Evolutionary conservation across 2,329 filamentous ascomycete species (phyloP), one percentile per base, ranked within the genome.

Genomic region (Scopulariopsis brevicaulis): DNA sequence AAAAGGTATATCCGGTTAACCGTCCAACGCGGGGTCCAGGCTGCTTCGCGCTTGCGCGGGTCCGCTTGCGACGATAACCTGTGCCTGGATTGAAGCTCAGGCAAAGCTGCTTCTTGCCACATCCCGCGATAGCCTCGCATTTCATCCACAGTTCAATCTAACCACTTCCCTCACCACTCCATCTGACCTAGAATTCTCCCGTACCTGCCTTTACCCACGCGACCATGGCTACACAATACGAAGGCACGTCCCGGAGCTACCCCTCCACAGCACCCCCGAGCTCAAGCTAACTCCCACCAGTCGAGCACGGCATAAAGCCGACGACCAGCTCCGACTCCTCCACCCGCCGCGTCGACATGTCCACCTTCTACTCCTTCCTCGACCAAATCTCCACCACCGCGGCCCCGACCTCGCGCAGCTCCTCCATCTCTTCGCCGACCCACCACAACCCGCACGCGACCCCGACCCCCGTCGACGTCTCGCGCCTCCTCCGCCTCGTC

Each of bases 321-420:
- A 53, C 53, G 34, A 48, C 58, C 15, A 35, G 56, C 15, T 24
- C 58, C 37, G 43, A 57, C 50, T 22, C 40, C 55, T 70, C 72
- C 59, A 71, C 72, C 54, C 81, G 83, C 48, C 79, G 80, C 65
- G 71, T 81, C 61, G 81, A 85, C 72, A 86, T 86, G 83, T 77
- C 81, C 56, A 80, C 78, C 61, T 86, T 85, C 72, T 78, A 72
- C 64, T 76, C 79, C 58, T 78, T 82, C 66, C 78, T 84, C 60
- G 71, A 78, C 68, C 76, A 78, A 61, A 73, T 85, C 65, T 69
- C 72, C 62, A 64, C 60, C 61, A 58, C 59, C 55, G 54, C 58
- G 50, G 67, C 71, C 57, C 68, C 70, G 59, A 65, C 69, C 37
- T 22, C 46, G 6, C 68, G 69, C 55, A 59, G 65, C 54, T 67